Base-by-base conservation (phyloP, 345 rosid species). In the Boechera stricta region DNA sequence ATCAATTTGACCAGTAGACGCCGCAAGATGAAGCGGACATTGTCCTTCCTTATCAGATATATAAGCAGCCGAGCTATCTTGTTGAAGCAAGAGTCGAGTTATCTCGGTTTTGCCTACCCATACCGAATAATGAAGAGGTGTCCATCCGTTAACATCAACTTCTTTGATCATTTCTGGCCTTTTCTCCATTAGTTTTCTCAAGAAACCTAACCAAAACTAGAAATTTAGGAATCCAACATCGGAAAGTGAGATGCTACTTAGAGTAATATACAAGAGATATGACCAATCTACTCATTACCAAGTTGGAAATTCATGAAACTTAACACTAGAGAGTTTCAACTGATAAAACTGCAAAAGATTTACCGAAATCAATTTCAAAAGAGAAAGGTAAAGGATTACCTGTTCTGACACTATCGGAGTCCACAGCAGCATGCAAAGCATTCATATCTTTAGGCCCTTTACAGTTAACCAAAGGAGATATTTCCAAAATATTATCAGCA, bases 21-120 rank as follows among this genome's bases (percentile, higher is more conserved):
- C 79, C 4, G 79, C 76, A 26, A 77, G 42, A 56, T 77, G 76
- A 56, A 77, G 80, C 9, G 80, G 66, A 28, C 53, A 77, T 18
- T 36, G 69, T 28, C 82, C 75, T 29, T 66, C 64, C 26, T 68
- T 79, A 9, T 79, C 75, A 5, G 54, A 56, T 66, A 38, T 28
- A 42, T 69, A 76, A 45, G 67, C 74, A 35, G 64, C 68, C 12
- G 84, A 60, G 44, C n/a, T 74, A 55, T 76, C 65, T 59, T 55
- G 51, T 56, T 48, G 58, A 47, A 77, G 71, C 33, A 77, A 45
- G 16, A 71, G 5, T 36, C 44, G 24, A 15, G 71, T 77, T n/a
- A 63, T 54, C 42, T 47, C 38, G 8, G 32, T 45, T 32, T 70
- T 64, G 1, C 76, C 67, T 44, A 62, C 48, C 71, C 70, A 63